phyloP scores from a whole-genome alignment of 2,329 filamentous ascomycete species.

The Neofusicoccum sp. region DNA sequence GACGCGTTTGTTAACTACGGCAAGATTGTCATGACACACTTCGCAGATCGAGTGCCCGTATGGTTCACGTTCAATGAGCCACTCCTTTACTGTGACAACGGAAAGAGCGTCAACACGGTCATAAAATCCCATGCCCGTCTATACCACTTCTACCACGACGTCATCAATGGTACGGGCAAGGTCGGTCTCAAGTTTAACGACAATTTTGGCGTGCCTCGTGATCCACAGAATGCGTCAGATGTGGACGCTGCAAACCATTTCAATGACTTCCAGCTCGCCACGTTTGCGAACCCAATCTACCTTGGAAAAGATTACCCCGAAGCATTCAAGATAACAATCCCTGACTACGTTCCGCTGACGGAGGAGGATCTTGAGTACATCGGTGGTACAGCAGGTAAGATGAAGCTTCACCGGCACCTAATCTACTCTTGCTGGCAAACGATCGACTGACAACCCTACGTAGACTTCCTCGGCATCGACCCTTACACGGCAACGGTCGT shows the following conservation, averaged over 20 bases:
- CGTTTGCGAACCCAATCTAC: constrained; percentile 46
- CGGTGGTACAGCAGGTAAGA: constrained; percentile 19
- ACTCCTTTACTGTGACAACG: background rate
- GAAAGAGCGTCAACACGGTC: constrained; percentile 10
- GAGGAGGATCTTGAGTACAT: constrained; percentile 12
- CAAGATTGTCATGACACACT: constrained; percentile 43
- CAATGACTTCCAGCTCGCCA: constrained; percentile 11
- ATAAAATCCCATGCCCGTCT: constrained; percentile 3
- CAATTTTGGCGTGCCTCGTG: constrained; percentile 8
- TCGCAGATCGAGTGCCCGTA: constrained; percentile 47
- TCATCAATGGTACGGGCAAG: constrained; percentile 8
- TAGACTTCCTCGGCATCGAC: constrained; percentile 42
- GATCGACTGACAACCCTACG: constrained; percentile 41
- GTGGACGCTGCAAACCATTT: constrained; percentile 12
- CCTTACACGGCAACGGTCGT: constrained; percentile 41
- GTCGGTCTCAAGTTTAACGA: constrained; percentile 22
- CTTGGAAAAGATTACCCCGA: constrained; percentile 49
- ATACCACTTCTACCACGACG: constrained; percentile 13
- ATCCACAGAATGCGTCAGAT: constrained; percentile 5
- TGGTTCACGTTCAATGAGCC: constrained; percentile 41
- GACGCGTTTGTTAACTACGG: constrained; percentile 43
- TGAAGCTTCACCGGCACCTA: constrained; percentile 34
- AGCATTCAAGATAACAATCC: constrained; percentile 35
- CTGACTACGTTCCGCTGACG: background rate
- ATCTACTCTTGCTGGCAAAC: constrained; percentile 25